phyloP scores from a whole-genome alignment of 768 basidiomycete genomes.

The Russula sp. region DNA sequence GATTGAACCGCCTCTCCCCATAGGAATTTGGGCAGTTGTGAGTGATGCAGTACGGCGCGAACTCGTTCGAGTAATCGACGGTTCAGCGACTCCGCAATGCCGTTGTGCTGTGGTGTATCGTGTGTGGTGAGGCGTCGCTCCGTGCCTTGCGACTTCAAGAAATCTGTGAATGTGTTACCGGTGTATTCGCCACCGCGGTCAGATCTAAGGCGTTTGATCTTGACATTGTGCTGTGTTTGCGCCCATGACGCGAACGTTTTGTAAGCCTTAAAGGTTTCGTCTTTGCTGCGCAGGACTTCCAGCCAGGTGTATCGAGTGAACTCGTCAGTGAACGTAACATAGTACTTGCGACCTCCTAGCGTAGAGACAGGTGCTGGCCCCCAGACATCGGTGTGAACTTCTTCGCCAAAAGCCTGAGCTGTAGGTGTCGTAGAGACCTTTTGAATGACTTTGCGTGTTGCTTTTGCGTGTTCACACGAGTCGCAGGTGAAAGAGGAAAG shows the following conservation, averaged over 20 bases:
- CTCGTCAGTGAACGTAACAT: not conserved
- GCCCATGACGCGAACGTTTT: not conserved
- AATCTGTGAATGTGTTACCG: not conserved
- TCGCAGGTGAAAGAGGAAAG: conserved; percentile 28
- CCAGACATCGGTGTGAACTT: conserved; percentile 1
- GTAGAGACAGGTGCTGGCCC: not conserved
- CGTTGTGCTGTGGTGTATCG: conserved; percentile 26
- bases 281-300: not conserved
- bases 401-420: not conserved
- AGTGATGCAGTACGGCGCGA: not conserved
- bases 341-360: not conserved
- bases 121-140: not conserved
- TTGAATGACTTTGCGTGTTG: not conserved
- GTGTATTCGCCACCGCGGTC: conserved; percentile 4
- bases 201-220: not conserved
- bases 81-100: conserved; percentile 37
- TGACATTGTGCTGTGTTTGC: not conserved
- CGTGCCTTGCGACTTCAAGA: not conserved
- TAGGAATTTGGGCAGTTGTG: not conserved
- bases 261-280: not conserved
- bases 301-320: conserved; percentile 12
- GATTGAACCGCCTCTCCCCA: conserved; percentile 21
- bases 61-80: conserved; percentile 30
- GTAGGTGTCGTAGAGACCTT: not conserved
- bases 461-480: conserved; percentile 34